phyloP scores from a whole-genome alignment of 768 basidiomycete genomes.

The Collybiopsis luxurians region DNA sequence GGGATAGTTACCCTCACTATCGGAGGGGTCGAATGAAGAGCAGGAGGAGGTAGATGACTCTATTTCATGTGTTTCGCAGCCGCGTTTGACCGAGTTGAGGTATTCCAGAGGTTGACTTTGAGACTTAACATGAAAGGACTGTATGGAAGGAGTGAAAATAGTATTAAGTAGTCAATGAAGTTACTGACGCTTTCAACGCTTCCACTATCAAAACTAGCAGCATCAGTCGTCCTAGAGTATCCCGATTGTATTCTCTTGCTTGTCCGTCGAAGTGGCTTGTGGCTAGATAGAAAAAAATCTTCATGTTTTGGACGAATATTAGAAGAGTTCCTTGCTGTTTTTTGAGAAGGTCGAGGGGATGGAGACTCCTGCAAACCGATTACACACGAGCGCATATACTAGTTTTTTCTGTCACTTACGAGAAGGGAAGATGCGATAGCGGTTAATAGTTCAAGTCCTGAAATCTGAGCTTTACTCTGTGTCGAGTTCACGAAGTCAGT shows the following conservation, averaged over 20 bases:
- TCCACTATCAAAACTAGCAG: not conserved
- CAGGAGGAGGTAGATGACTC: slow-evolving; percentile 6
- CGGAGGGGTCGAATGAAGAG: slow-evolving; percentile 8
- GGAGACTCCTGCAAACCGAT: not conserved
- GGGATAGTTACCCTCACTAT: slow-evolving; percentile 3
- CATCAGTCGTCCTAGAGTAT: not conserved
- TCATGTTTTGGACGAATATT: not conserved
- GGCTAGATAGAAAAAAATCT: not conserved
- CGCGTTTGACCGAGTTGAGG: slow-evolving; percentile 1
- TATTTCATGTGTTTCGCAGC: not conserved
- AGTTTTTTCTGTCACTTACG: not conserved
- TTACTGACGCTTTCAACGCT: not conserved
- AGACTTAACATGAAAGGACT: not conserved
- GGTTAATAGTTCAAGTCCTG: not conserved
- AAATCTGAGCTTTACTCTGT: not conserved
- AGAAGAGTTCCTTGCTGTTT: not conserved
- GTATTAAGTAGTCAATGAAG: not conserved
- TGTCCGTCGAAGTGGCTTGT: not conserved
- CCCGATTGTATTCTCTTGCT: not conserved
- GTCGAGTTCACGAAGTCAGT: not conserved
- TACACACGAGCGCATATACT: not conserved
- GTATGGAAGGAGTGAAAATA: not conserved
- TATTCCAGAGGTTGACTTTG: not conserved
- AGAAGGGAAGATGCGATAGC: slow-evolving; percentile 1
- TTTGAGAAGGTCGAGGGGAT: not conserved